A percentile compares a stretch with the other conserved stretches of the same genome.
These are phyloP conservation scores for Alternaria sp. DNA, from an alignment of 2,329 filamentous ascomycete genomes.

Conservation along the genomic window DNA sequence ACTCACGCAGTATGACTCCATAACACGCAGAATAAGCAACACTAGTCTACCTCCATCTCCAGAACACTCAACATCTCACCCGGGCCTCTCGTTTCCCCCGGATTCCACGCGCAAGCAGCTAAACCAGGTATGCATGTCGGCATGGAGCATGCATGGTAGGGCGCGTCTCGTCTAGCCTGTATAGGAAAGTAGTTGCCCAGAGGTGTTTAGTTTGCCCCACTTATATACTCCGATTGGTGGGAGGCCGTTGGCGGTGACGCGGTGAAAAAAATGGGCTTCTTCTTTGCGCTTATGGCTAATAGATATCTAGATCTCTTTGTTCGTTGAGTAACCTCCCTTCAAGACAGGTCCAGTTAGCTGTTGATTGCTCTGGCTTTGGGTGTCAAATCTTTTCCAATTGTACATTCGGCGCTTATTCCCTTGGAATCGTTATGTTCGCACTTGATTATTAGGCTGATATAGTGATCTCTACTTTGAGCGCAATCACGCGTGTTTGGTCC, in stretches of 20 bases:
- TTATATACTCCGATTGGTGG: neutral
- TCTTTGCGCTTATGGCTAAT: neutral
- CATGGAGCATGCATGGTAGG: slow-evolving; percentile 1
- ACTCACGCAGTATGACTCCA: neutral
- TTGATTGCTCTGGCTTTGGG: neutral
- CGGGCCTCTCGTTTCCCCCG: neutral
- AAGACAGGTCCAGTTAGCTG: neutral
- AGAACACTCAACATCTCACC: neutral
- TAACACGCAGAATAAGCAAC: neutral
- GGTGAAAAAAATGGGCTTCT: slow-evolving; percentile 7
- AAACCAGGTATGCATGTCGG: neutral
- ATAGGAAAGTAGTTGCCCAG: slow-evolving; percentile 2
- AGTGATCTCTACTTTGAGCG: neutral
- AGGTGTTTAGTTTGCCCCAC: neutral
- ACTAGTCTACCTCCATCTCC: neutral
- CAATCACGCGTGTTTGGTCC: neutral
- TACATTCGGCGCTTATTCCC: neutral
- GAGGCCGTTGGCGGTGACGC: slow-evolving; percentile 4
- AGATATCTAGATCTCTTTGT: neutral
- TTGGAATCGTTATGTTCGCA: neutral
- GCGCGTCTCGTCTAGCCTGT: neutral
- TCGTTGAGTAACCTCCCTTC: neutral
- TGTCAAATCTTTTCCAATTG: neutral
- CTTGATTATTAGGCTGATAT: neutral
- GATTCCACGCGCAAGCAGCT: neutral